Conservation (phyloP, 352 stramenopile species). For the Phytophthora brassicae region DNA sequence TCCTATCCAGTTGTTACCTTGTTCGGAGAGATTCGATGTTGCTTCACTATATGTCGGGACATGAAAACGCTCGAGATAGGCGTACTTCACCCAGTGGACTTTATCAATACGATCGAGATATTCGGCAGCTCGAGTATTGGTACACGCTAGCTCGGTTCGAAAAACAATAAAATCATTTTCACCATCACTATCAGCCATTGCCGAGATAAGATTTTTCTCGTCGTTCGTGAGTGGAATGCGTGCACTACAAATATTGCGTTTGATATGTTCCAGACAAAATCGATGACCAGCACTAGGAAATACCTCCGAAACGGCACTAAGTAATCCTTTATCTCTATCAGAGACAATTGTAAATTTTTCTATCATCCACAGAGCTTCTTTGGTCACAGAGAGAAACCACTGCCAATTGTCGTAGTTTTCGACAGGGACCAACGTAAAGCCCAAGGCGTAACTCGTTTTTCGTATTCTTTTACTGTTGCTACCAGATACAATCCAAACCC, state of each 20-base stretch:
- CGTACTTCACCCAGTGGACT: not conserved
- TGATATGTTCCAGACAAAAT: slow-evolving; percentile 9
- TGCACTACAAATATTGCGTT: not conserved
- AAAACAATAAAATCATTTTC: slow-evolving; percentile 12
- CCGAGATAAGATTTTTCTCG: not conserved
- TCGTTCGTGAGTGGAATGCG: not conserved
- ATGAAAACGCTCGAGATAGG: not conserved
- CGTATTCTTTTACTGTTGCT: slow-evolving; percentile 28
- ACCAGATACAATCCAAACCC: slow-evolving; percentile 16
- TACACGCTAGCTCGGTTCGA: not conserved
- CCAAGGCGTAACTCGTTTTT: slow-evolving; percentile 19
- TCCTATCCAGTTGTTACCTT: slow-evolving; percentile 10
- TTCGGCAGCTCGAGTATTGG: not conserved
- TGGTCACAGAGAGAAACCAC: slow-evolving; percentile 10
- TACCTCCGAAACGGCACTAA: not conserved
- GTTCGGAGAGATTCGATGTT: slow-evolving; percentile 1
- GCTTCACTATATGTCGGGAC: slow-evolving; percentile 3
- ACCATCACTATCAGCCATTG: slow-evolving; percentile 1
- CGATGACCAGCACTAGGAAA: slow-evolving; percentile 5
- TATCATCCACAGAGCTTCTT: not conserved
- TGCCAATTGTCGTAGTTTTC: slow-evolving; percentile 33
- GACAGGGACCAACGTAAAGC: slow-evolving; percentile 7
- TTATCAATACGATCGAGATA: not conserved
- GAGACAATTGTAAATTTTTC: slow-evolving; percentile 3
- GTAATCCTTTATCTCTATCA: not conserved